Base-by-base conservation (phyloP, 306 rosid genomes). In the Alnus rubra region DNA sequence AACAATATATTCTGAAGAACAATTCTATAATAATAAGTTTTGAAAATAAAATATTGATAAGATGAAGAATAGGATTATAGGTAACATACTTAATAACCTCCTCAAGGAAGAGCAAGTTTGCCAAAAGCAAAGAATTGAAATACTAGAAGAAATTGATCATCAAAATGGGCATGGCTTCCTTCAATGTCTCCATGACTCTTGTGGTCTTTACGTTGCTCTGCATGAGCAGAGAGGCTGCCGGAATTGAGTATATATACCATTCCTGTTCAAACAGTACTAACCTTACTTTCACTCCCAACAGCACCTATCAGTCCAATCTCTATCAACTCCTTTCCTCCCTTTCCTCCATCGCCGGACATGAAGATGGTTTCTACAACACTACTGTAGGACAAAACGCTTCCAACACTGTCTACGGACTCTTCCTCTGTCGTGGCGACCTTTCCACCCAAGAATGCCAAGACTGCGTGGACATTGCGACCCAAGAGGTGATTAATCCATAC, bases 371-470 rank as follows among this genome's bases (percentile, higher is more conserved):
- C 55, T 51, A 51, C 55, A 11, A 51, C 55, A 47, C 4, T 76
- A 72, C 89, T 10, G 1, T 47, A 5, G 50, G 50, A 7, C 9
- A 47, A 47, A 81, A 81, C 84, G 14, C 82, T 0, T 67, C 72
- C 6, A 3, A 47, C 50, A 6, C 1, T 47, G 50, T 47, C 50
- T 47, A 47, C 50, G 50, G 50, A 7, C 50, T 47, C 78, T 86
- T 58, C 81, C 75, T 86, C 84, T 88, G 88, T 80, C 85, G 88
- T 3, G 87, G 86, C 0, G 91, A 88, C 39, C 7, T 49, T 3
- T 23, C 86, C 76, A 4, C 84, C 82, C 5, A n/a, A 55, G 9
- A 75, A 82, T 88, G 91, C 72, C 74, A 77, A 67, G 91, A 85
- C 73, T 88, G 89, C 58, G 60, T 85, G 1, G 78, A 68, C 30